phyloP scores from a whole-genome alignment of 2,329 filamentous ascomycete genomes.

The Knoxdaviesia capensis region DNA sequence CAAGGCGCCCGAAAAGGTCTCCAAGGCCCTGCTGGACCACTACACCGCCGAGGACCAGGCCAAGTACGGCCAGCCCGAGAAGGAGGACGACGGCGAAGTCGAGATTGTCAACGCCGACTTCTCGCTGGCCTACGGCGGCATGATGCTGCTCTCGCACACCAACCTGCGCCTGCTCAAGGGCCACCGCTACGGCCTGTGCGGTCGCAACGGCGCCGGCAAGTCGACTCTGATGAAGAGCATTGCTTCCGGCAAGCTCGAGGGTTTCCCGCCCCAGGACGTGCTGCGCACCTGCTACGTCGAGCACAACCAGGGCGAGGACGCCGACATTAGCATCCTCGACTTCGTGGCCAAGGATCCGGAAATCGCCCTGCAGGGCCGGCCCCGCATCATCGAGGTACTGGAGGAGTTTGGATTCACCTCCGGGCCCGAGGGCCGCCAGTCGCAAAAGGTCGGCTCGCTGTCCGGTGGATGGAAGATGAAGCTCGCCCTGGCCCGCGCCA shows the following conservation, averaged over 20 bases:
- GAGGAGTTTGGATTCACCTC: slow-evolving; percentile 85
- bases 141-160: slow-evolving; percentile 90
- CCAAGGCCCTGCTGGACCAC: slow-evolving; percentile 52
- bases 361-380: slow-evolving; percentile 56
- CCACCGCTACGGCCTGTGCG: slow-evolving; percentile 90
- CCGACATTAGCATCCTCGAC: slow-evolving; percentile 85
- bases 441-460: slow-evolving; percentile 77
- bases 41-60: slow-evolving; percentile 73
- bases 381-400: slow-evolving; percentile 68
- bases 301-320: slow-evolving; percentile 97
- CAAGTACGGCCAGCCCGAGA: slow-evolving; percentile 65
- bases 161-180: slow-evolving; percentile 89
- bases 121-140: slow-evolving; percentile 91
- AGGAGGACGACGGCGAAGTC: slow-evolving; percentile 77
- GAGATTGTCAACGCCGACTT: slow-evolving; percentile 98
- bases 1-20: slow-evolving; percentile 41
- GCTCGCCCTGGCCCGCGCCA: slow-evolving; percentile 82
- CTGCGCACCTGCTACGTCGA: slow-evolving; percentile 95
- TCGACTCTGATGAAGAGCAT: slow-evolving; percentile 98
- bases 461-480: slow-evolving; percentile 99
- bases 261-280: slow-evolving; percentile 81
- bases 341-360: slow-evolving; percentile 81
- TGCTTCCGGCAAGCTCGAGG: slow-evolving; percentile 85
- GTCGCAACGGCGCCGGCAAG: slow-evolving; percentile 92
- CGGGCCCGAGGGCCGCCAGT: slow-evolving; percentile 74